Evolutionary conservation across 1,284 basidiomycete genomes (phyloP), one percentile per base, ranked within the genome.

Genomic region (Mycosarcoma maydis): DNA sequence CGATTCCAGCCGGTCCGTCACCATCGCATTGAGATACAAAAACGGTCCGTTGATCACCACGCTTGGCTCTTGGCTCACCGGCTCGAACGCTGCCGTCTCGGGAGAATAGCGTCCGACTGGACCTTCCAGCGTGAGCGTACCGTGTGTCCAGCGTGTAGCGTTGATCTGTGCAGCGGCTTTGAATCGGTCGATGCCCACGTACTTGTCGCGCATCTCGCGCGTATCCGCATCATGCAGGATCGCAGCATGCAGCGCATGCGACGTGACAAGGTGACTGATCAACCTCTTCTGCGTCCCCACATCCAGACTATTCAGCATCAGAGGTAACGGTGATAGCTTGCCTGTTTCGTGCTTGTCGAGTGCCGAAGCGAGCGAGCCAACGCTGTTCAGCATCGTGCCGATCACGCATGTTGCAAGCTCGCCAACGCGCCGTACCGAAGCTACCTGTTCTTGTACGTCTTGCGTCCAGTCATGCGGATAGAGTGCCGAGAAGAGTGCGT

Each of bases 161-260:
- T 96, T 96, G 74, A 87, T 83, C 66, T 85, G 83, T 2, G 92
- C 93, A 2, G 94, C 94, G 29, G 90, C 82, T 82, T 93, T 91
- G 85, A 91, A 95, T 55, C 93, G 87, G 74, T 93, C 91, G 26
- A 94, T 84, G 6, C 90, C 89, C 1, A 91, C 91, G 33, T 90
- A 46, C 16, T 85, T 75, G 3, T 84, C 77, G 16, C 94, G 87
- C 43, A 97, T 85, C 44, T 45, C 48, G 8, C 53, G 49, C 75
- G 91, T 88, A 36, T 82, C 81, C 2, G 77, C 71, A 45, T 83
- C 82, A 69, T 87, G 85, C 32, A 98, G 85, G 61, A 97, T 91
- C 27, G 87, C 86, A 0, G 94, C 92, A 82, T 97, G 95, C n/a
- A 97, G 85, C 1, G 90, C 85, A 14, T 84, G 84, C 6, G 85